Conservation (phyloP, 2,329 filamentous ascomycete genomes). For the Claviceps cyperi region DNA sequence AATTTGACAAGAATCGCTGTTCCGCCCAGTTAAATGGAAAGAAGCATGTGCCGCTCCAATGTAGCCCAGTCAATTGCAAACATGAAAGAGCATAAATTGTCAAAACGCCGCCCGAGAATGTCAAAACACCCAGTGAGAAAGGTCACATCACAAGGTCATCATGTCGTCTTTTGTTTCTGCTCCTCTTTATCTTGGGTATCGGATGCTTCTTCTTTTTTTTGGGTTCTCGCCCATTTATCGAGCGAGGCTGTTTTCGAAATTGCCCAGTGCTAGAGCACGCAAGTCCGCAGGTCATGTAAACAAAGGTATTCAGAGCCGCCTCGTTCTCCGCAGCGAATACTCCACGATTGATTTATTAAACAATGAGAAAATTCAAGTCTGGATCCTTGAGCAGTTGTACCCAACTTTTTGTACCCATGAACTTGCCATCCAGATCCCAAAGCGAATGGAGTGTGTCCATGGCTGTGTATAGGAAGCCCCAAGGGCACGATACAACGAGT, state of each 20-base stretch:
- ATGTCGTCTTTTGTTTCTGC: not conserved
- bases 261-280: too few species aligned
- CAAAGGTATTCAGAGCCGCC: too few species aligned
- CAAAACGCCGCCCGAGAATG: not conserved
- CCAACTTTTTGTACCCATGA: slow-evolving; percentile 22
- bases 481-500: slow-evolving; percentile 27
- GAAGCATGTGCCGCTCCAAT: too few species aligned
- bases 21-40: too few species aligned
- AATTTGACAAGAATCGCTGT: too few species aligned
- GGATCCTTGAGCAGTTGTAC: slow-evolving; percentile 28
- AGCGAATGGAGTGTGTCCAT: slow-evolving; percentile 29
- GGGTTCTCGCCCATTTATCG: too few species aligned
- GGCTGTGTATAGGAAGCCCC: slow-evolving; percentile 34
- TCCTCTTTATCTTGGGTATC: not conserved
- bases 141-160: not conserved
- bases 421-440: slow-evolving; percentile 25
- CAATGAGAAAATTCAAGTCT: slow-evolving; percentile 29
- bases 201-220: not conserved
- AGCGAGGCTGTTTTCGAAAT: too few species aligned
- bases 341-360: slow-evolving; percentile 12
- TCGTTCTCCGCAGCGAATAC: too few species aligned
- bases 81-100: not conserved
- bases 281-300: too few species aligned
- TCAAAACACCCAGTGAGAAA: not conserved
- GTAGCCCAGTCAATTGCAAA: not conserved